Base-by-base conservation (phyloP, 2,329 filamentous ascomycete species). In the Fusarium papillatum region DNA sequence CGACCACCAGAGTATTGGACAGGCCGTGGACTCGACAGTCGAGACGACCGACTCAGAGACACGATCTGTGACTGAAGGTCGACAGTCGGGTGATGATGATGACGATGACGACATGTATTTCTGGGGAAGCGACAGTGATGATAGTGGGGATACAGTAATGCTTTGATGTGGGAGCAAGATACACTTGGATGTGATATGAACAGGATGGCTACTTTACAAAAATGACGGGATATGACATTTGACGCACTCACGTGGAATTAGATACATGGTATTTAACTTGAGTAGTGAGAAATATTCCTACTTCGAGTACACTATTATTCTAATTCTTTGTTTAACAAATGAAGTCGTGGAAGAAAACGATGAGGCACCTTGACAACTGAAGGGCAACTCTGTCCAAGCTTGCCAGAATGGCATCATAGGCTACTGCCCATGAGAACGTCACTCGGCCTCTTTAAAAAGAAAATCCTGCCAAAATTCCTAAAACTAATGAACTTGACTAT, bases 1-100 rank as follows among this genome's bases (percentile, higher is more conserved):
- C 1, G 81, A 81, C 2, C 78, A 81, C 13, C 81, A 84, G 68
- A 64, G 57, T 22, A 74, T 75, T 17, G 78, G 76, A 1, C 68
- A 78, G 14, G 78, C 75, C 4, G 67, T 83, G 13, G 71, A 79
- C 19, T 75, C 69, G 66, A 68, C 78, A 22, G 73, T 81, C 11
- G 81, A 81, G 19, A 53, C 73, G 2, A 50, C 65, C 3, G 79
- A 79, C 43, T 69, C 67, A 1, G 78, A 79, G 22, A 36, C 63
- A 8, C 61, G 48, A 41, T 69, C 72, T 31, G 66, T 43, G 11
- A 68, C 43, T 16, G 66, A 71, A 26, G 68, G 71, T 7, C 48
- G 48, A 17, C 71, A 73, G 11, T 55, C 64, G 22, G 50, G 39
- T 8, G 70, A 66, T 8, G 69, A 68, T 17, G 71, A 53, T 10